Percentiles rank a stretch among this genome's conserved stretches.
Conservation (phyloP, 2,329 filamentous ascomycete genomes). For the Alternaria panax region DNA sequence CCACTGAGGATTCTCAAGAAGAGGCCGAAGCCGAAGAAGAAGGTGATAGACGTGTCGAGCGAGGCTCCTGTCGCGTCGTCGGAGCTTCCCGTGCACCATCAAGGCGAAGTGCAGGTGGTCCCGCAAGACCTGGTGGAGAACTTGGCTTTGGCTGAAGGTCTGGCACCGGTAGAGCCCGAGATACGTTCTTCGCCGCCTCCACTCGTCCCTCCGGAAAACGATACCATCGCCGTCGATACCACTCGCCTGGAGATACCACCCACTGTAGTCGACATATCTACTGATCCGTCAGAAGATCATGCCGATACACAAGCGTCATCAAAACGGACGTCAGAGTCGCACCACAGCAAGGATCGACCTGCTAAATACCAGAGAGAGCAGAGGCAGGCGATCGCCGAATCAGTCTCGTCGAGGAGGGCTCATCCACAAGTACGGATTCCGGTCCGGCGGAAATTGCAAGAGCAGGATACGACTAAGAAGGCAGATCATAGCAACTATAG, state of each 20-base stretch:
- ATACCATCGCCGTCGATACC: not conserved
- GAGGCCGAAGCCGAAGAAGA: constrained; percentile 3
- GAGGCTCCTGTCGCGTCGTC: not conserved
- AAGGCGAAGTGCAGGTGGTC: not conserved
- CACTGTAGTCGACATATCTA: not conserved
- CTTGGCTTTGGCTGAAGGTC: not conserved
- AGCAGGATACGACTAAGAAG: not conserved
- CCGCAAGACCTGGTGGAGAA: not conserved
- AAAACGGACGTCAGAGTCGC: not conserved
- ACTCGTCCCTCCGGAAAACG: not conserved
- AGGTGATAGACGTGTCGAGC: not conserved
- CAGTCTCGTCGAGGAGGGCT: not conserved
- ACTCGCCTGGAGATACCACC: not conserved
- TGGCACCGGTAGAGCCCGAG: not conserved
- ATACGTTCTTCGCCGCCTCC: not conserved
- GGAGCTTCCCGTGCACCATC: not conserved
- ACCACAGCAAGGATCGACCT: not conserved
- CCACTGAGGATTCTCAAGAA: constrained; percentile 17
- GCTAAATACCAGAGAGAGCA: not conserved
- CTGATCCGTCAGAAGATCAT: not conserved
- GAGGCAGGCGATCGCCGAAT: not conserved
- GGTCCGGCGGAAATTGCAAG: not conserved
- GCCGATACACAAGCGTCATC: not conserved
- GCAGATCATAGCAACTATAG: too few relatives aligned
- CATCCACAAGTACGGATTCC: not conserved